Evolutionary conservation across 2,329 filamentous ascomycete genomes (phyloP).

Genomic region (Domatiomyces globalis): DNA sequence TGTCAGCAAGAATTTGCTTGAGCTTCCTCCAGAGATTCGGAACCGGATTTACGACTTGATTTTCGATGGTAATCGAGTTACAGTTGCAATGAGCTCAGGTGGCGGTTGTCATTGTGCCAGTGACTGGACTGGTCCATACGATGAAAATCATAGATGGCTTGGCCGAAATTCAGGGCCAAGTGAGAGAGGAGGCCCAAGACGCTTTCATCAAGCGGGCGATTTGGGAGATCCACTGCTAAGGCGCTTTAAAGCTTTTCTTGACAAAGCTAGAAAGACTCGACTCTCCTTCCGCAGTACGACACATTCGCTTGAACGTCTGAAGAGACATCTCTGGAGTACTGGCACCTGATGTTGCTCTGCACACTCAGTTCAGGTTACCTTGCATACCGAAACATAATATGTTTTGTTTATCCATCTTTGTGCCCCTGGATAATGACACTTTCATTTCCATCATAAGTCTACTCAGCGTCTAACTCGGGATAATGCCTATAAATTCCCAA

Average conservation of each 20-base stretch:
- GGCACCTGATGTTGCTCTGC: background rate
- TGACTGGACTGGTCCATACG: conserved; percentile 6
- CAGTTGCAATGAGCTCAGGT: conserved; percentile 5
- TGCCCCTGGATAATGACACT: too few relatives aligned
- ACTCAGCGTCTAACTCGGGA: conserved; percentile 50
- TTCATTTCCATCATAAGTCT: too few relatives aligned
- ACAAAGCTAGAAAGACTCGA: conserved; percentile 1
- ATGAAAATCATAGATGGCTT: conserved; percentile 8
- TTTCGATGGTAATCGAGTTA: conserved; percentile 7
- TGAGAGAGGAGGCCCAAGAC: conserved; percentile 3
- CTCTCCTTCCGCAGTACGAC: conserved; percentile 1
- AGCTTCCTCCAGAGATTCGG: conserved; percentile 7
- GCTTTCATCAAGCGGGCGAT: conserved; percentile 5
- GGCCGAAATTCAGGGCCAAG: background rate
- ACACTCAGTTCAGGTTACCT: too few relatives aligned
- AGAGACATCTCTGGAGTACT: conserved; percentile 1
- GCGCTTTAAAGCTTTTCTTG: conserved; percentile 4
- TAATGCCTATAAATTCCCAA: conserved; percentile 60
- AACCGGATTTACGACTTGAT: conserved; percentile 4
- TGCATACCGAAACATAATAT: too few relatives aligned
- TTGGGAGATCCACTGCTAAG: conserved; percentile 8
- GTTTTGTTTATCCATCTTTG: too few relatives aligned
- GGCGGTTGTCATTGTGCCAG: conserved; percentile 7
- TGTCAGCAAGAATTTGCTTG: conserved; percentile 1
- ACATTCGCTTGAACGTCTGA: conserved; percentile 9